Percentiles rank a stretch among this genome's conserved stretches.
Conservation (phyloP, 352 stramenopile species). For the Globisporangium echinulatum region DNA sequence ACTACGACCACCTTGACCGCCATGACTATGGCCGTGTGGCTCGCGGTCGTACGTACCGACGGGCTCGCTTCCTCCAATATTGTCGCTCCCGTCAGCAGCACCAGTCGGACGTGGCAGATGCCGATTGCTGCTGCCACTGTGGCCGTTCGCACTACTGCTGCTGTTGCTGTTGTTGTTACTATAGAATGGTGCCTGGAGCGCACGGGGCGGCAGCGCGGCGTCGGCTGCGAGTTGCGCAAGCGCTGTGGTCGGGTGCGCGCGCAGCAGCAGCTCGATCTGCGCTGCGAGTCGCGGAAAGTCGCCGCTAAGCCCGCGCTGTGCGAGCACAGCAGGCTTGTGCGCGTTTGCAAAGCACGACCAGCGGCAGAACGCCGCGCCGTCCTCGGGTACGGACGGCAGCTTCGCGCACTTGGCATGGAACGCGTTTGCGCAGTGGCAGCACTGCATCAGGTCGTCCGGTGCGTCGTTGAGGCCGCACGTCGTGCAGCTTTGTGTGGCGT, state of each 20-base stretch:
- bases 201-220: no score
- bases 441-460: constrained; percentile 35
- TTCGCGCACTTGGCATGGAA: constrained; percentile 69
- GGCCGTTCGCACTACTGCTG: background rate
- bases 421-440: constrained; percentile 34
- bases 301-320: constrained; percentile 5
- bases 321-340: constrained; percentile 22
- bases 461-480: constrained; percentile 7
- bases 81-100: no score
- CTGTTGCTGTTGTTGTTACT: background rate
- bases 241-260: constrained; percentile 1
- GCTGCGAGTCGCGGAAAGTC: constrained; percentile 37
- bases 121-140: background rate
- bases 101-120: no score
- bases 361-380: constrained; percentile 60
- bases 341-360: constrained; percentile 57
- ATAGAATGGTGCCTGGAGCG: background rate
- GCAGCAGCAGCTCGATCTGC: constrained; percentile 38
- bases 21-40: background rate
- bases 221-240: background rate
- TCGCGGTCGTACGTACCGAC: background rate
- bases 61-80: no score
- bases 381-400: constrained; percentile 50
- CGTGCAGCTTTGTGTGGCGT: constrained; percentile 9
- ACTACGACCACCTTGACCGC: no score